phyloP scores from a whole-genome alignment of 129 eudicot species.

The Pulicaria dysenterica region DNA sequence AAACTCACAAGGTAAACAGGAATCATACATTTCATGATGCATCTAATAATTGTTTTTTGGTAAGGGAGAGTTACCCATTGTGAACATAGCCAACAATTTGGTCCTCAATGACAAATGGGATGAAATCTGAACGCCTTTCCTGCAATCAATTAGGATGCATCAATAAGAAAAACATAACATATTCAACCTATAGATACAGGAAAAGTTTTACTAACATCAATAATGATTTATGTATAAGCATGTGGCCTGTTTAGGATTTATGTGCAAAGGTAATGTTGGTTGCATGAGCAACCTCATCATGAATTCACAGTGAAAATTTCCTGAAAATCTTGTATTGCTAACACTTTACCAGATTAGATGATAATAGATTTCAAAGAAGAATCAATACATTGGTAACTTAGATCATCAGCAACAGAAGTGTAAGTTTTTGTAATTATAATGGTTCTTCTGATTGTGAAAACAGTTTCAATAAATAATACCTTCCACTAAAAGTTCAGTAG shows the following conservation, averaged over 20 bases:
- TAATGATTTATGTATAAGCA: slow-evolving; percentile 3
- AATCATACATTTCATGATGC: slow-evolving; percentile 16
- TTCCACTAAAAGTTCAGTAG: not conserved
- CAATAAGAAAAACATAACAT: not conserved
- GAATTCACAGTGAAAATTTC: not conserved
- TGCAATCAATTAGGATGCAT: slow-evolving; percentile 33
- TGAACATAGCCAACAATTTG: slow-evolving; percentile 80
- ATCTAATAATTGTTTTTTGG: not conserved
- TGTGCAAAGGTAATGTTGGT: not conserved
- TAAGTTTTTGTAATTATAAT: not conserved
- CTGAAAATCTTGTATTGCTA: too few species aligned
- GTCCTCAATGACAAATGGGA: slow-evolving; percentile 67
- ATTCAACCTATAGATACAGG: not conserved
- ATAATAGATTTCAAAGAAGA: too few species aligned
- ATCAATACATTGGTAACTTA: not conserved
- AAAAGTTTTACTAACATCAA: not conserved
- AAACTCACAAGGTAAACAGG: not conserved
- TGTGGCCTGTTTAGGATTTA: not conserved
- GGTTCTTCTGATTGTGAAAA: too few species aligned
- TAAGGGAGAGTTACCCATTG: slow-evolving; percentile 44
- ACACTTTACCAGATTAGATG: too few species aligned
- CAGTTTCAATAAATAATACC: not conserved
- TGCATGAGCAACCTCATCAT: not conserved
- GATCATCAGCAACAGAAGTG: not conserved
- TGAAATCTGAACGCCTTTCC: slow-evolving; percentile 61